These are phyloP conservation scores for Taphrina flavorubra DNA, from an alignment of 1,139 yeast species.

Conservation along the genomic window DNA sequence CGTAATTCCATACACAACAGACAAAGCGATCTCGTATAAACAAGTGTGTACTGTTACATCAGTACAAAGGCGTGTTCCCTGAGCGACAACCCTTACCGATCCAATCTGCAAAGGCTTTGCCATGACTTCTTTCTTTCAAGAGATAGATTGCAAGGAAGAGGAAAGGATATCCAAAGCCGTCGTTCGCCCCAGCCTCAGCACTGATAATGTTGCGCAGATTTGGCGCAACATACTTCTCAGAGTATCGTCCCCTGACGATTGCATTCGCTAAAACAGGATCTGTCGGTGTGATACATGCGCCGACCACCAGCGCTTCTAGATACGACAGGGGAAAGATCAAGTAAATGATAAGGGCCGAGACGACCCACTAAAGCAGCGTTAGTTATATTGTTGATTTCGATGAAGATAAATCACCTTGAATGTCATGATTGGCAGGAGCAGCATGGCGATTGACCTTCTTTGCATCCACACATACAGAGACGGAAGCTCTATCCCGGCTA, in stretches of 20 bases:
- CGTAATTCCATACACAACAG: conserved; percentile 51
- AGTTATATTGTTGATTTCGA: no score
- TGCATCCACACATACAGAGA: conserved; percentile 53
- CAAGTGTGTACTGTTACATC: conserved; percentile 49
- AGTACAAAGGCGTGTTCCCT: not conserved
- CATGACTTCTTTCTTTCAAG: conserved; percentile 48
- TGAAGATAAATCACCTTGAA: conserved; percentile 47
- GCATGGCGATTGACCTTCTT: conserved; percentile 51
- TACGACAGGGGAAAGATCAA: conserved; percentile 50
- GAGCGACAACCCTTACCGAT: conserved; percentile 43
- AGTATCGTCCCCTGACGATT: conserved; percentile 56
- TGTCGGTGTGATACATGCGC: conserved; percentile 21
- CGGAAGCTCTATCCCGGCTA: conserved; percentile 57
- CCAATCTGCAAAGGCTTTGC: conserved; percentile 52
- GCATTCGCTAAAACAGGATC: conserved; percentile 58
- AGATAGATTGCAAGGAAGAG: conserved; percentile 52
- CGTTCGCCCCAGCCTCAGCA: conserved; percentile 56
- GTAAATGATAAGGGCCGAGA: conserved; percentile 53
- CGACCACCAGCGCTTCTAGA: conserved; percentile 30
- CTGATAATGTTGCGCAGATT: conserved; percentile 51
- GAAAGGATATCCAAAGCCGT: conserved; percentile 56
- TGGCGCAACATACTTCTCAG: conserved; percentile 52
- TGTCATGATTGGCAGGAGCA: conserved; percentile 56
- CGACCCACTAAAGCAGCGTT: conserved; percentile 51
- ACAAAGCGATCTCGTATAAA: conserved; percentile 52